Evolutionary conservation across 495 filamentous ascomycete species (phyloP).

Genomic region (Podospora tetraspora): DNA sequence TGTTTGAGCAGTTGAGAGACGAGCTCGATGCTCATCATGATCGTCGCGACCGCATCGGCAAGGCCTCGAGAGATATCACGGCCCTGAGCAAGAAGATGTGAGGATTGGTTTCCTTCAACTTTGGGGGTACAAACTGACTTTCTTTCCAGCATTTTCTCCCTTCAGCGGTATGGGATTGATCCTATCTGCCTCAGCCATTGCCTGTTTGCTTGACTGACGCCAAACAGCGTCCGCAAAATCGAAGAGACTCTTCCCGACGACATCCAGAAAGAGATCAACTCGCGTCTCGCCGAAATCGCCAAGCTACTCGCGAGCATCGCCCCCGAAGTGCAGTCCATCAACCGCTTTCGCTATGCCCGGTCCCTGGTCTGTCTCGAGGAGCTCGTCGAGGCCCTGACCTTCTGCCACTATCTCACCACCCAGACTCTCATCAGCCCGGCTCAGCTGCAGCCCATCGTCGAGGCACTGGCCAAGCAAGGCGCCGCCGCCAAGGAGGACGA

Average conservation of each 20-base stretch:
- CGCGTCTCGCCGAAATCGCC: conserved; percentile 60
- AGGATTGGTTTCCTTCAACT: conserved; percentile 16
- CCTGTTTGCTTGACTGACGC: conserved; percentile 7
- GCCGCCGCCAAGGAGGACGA: conserved; percentile 19
- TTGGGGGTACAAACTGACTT: conserved; percentile 8
- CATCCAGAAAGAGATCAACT: conserved; percentile 59
- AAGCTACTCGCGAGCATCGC: conserved; percentile 61
- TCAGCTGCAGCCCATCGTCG: conserved; percentile 49
- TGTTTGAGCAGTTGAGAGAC: conserved; percentile 79
- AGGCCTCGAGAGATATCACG: conserved; percentile 85
- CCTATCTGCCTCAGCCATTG: background rate
- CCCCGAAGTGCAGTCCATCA: conserved; percentile 68
- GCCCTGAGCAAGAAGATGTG: conserved; percentile 96
- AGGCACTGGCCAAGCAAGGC: conserved; percentile 25
- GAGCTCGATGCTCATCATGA: conserved; percentile 95
- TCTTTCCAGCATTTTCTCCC: conserved; percentile 71
- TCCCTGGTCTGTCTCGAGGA: conserved; percentile 85
- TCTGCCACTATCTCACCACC: conserved; percentile 77
- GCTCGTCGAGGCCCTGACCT: conserved; percentile 78
- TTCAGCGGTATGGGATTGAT: conserved; percentile 64
- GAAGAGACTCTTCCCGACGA: conserved; percentile 56
- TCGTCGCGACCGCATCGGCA: conserved; percentile 81
- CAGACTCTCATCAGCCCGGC: conserved; percentile 66
- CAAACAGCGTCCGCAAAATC: conserved; percentile 52
- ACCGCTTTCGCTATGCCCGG: conserved; percentile 82